Conservation (phyloP, 495 filamentous ascomycete genomes). For the Trichoderma asperelloides region DNA sequence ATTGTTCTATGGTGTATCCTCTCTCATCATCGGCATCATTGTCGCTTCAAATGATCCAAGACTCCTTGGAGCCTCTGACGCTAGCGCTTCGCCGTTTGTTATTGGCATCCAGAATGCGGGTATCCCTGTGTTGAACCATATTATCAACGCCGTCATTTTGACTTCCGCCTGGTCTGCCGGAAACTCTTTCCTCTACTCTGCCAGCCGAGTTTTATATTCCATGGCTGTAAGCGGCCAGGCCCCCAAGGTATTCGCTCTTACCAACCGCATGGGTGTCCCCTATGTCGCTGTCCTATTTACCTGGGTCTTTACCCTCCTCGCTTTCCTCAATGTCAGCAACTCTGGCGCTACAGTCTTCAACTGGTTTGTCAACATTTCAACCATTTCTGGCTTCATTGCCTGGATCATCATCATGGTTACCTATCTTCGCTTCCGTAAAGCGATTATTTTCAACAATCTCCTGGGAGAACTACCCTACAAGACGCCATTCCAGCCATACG, state of each 20-base stretch:
- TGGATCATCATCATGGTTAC: conserved; percentile 42
- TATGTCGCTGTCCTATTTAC: conserved; percentile 51
- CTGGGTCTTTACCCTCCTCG: conserved; percentile 45
- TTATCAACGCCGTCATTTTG: conserved; percentile 39
- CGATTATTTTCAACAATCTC: conserved; percentile 28
- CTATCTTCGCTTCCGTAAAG: conserved; percentile 38
- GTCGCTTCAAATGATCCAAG: conserved; percentile 46
- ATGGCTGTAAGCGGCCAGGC: conserved; percentile 57
- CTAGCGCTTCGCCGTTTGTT: conserved; percentile 52
- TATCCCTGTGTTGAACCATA: conserved; percentile 35
- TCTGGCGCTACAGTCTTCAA: conserved; percentile 48
- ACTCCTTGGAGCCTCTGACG: conserved; percentile 44
- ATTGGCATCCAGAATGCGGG: conserved; percentile 37
- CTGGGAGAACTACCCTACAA: conserved; percentile 30
- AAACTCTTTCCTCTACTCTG: conserved; percentile 76
- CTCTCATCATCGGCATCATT: conserved; percentile 62
- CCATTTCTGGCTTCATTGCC: conserved; percentile 40
- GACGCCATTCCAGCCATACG: conserved; percentile 34
- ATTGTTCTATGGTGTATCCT: conserved; percentile 62
- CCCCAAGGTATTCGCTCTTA: conserved; percentile 45
- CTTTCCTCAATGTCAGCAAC: conserved; percentile 52
- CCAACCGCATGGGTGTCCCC: conserved; percentile 51
- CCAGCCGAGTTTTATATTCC: conserved; percentile 67
- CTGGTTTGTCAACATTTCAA: conserved; percentile 48
- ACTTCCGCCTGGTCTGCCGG: conserved; percentile 48